phyloP scores from a whole-genome alignment of 495 filamentous ascomycete species.

The Jackrogersella multiformis region DNA sequence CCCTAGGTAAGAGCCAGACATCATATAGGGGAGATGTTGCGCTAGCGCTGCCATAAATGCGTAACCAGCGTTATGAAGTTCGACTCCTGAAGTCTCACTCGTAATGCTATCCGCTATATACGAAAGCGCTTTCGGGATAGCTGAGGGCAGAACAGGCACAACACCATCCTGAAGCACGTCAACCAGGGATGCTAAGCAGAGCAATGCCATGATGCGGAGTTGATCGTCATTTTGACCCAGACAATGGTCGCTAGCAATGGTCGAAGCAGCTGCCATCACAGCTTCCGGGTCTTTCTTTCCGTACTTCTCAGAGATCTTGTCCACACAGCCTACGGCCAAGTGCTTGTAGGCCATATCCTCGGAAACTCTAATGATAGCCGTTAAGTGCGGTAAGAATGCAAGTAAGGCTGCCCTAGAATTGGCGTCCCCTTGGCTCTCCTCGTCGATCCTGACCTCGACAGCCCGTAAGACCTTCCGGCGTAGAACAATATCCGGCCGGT shows the following conservation, averaged over 20 bases:
- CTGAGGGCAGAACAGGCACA: slow-evolving; percentile 80
- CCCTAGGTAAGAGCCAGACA: slow-evolving; percentile 76
- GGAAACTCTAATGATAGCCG: slow-evolving; percentile 74
- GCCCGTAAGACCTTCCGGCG: slow-evolving; percentile 82
- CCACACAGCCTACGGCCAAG: slow-evolving; percentile 84
- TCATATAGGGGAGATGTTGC: slow-evolving; percentile 84
- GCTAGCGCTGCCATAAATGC: slow-evolving; percentile 80
- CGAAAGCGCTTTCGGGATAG: slow-evolving; percentile 73
- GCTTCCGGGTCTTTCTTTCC: slow-evolving; percentile 82
- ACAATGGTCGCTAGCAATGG: slow-evolving; percentile 78
- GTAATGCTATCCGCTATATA: slow-evolving; percentile 71
- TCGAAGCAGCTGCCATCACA: slow-evolving; percentile 71
- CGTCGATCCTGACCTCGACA: slow-evolving; percentile 76
- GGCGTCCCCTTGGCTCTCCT: slow-evolving; percentile 70
- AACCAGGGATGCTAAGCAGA: slow-evolving; percentile 87
- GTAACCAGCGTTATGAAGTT: slow-evolving; percentile 83
- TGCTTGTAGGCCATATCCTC: slow-evolving; percentile 77
- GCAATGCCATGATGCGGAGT: slow-evolving; percentile 80
- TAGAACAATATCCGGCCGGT: slow-evolving; percentile 73
- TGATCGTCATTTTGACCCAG: slow-evolving; percentile 75
- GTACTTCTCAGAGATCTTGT: slow-evolving; percentile 89
- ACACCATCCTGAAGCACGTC: slow-evolving; percentile 86
- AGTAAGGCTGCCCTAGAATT: slow-evolving; percentile 74
- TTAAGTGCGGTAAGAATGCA: slow-evolving; percentile 79
- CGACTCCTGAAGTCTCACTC: slow-evolving; percentile 59